These are phyloP conservation scores for Solanum commersonii DNA, from an alignment of 257 asterid species.

Conservation along the genomic window DNA sequence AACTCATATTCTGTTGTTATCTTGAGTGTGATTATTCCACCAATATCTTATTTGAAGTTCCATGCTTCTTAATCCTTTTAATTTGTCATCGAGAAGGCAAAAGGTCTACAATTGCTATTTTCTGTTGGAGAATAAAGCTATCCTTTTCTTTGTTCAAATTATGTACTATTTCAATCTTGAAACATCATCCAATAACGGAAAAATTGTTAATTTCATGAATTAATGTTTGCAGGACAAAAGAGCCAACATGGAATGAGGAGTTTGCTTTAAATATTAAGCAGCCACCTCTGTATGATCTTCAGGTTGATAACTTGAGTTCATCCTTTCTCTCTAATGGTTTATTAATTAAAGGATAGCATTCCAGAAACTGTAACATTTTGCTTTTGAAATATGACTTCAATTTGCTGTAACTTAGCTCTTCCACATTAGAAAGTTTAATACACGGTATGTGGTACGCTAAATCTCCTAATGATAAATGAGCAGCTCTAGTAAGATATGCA, in stretches of 20 bases:
- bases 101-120: background rate
- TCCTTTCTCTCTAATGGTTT: background rate
- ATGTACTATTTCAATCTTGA: background rate
- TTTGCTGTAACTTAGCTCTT: background rate
- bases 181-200: background rate
- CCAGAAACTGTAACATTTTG: background rate
- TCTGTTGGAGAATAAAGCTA: background rate
- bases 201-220: background rate
- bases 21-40: background rate
- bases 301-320: slow-evolving; percentile 36
- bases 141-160: background rate
- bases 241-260: slow-evolving; percentile 97
- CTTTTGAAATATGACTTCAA: background rate
- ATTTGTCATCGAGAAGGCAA: background rate
- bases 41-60: background rate
- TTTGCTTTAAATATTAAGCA: slow-evolving; percentile 78
- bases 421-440: background rate
- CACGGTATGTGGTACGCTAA: background rate
- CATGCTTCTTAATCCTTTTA: background rate
- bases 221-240: slow-evolving; percentile 69
- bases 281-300: slow-evolving; percentile 61
- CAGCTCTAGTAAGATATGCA: background rate
- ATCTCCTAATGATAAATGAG: background rate
- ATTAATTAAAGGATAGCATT: background rate
- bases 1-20: background rate